Evolutionary conservation across 2,329 filamentous ascomycete species (phyloP).

Genomic region (Orbilia ellipsospora): DNA sequence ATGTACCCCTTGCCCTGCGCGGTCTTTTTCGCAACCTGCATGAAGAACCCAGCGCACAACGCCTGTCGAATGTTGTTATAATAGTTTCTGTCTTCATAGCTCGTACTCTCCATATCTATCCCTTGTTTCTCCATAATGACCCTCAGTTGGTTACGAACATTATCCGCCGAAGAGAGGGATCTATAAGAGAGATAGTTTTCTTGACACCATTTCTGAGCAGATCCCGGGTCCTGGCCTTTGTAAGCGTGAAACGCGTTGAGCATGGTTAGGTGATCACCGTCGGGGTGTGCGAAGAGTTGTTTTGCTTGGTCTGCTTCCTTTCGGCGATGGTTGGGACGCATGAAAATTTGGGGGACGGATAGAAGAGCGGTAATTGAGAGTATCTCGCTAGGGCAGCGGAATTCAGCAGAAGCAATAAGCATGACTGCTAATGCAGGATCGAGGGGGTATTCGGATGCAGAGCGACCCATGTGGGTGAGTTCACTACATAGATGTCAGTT

Average conservation of each 20-base stretch:
- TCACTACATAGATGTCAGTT: conserved; percentile 64
- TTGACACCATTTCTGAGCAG: conserved; percentile 88
- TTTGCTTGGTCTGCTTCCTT: conserved; percentile 99
- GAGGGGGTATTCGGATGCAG: conserved; percentile 94
- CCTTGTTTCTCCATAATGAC: conserved; percentile 96
- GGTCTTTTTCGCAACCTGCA: conserved; percentile 98
- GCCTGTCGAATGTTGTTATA: conserved; percentile 96
- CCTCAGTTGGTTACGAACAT: conserved; percentile 88
- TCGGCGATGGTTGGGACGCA: conserved; percentile 83
- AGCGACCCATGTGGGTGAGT: conserved; percentile 82
- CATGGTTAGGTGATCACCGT: conserved; percentile 95
- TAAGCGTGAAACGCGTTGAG: conserved; percentile 98
- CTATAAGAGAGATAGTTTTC: conserved; percentile 94
- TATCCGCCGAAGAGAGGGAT: conserved; percentile 90
- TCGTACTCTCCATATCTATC: conserved; percentile 85
- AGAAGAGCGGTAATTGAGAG: conserved; percentile 92
- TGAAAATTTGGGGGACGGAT: conserved; percentile 92
- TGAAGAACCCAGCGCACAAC: conserved; percentile 95
- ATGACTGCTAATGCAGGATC: conserved; percentile 96
- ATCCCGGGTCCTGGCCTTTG: conserved; percentile 71
- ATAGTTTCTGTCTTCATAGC: conserved; percentile 95
- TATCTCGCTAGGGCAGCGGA: conserved; percentile 98
- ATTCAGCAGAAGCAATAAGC: conserved; percentile 96
- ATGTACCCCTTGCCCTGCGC: conserved; percentile 87
- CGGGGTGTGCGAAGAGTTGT: conserved; percentile 86